These are phyloP conservation scores for Trichoderma guizhouense DNA, from an alignment of 2,329 filamentous ascomycete species.

Conservation along the genomic window DNA sequence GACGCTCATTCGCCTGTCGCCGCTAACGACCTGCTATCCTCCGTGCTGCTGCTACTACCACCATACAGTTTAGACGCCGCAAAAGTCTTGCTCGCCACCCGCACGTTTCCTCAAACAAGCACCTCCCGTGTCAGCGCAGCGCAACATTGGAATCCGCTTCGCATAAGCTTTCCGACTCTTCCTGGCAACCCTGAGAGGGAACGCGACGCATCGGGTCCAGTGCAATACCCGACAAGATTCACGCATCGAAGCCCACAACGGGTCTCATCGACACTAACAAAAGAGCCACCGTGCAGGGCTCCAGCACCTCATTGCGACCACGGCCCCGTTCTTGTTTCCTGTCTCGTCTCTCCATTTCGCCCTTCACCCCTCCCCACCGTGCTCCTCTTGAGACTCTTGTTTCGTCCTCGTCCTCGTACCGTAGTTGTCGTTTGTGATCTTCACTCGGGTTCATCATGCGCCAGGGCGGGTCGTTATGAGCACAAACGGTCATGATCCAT, in stretches of 20 bases:
- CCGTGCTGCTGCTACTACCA: neutral
- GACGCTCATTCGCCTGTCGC: conserved; percentile 14
- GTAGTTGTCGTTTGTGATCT: conserved; percentile 20
- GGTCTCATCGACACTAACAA: conserved; percentile 26
- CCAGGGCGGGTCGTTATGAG: conserved; percentile 38
- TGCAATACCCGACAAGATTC: conserved; percentile 8
- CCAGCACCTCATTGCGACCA: conserved; percentile 21
- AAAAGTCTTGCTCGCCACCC: conserved; percentile 11
- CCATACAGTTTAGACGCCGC: neutral
- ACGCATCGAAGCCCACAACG: conserved; percentile 16
- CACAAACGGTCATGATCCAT: conserved; percentile 30
- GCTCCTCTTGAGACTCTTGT: conserved; percentile 16
- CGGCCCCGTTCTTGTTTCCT: conserved; percentile 19
- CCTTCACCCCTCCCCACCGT: conserved; percentile 15
- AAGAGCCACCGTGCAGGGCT: conserved; percentile 23
- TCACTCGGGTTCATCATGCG: conserved; percentile 29
- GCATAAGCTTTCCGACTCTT: conserved; percentile 16
- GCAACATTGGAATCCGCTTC: conserved; percentile 14
- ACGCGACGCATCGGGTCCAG: conserved; percentile 4
- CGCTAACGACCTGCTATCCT: conserved; percentile 5
- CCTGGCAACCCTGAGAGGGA: conserved; percentile 6
- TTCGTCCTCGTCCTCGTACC: neutral
- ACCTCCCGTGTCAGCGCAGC: conserved; percentile 13
- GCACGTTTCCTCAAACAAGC: conserved; percentile 18
- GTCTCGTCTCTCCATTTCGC: conserved; percentile 4